Base-by-base conservation (phyloP, 306 rosid genomes). In the Gastrolobium villosum region DNA sequence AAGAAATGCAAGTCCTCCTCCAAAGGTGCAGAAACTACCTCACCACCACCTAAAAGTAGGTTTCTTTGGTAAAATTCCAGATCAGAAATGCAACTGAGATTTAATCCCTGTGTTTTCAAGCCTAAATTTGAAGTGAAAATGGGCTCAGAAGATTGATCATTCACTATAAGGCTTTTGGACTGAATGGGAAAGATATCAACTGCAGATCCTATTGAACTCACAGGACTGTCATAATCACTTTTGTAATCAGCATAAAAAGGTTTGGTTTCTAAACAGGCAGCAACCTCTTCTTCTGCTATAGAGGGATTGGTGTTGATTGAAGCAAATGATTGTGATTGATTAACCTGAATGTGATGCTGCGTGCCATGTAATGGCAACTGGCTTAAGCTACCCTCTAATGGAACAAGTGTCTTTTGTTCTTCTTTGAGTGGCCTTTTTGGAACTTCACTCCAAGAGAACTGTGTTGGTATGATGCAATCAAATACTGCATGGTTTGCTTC, bases 1-100 rank as follows among this genome's bases (percentile, higher is more conserved):
- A 68, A 74, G 57, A 82, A 49, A 73, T 79, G 86, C 78, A 86
- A 61, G 68, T 87, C 90, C 57, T 87, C 89, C 7, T 89, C 94
- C 83, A 86, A 79, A 68, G 82, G 39, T 34, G 78, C 81, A 60
- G 77, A 85, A 56, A 84, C 78, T 41, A 80, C 78, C 61, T 83
- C 90, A 57, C 76, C 82, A 71, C 80, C 82, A 71, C 80, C 88
- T 15, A 75, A 50, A 52, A 48, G 75, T 41, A 71, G 61, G 84
- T 68, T 82, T 43, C 66, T 75, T 60, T 65, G 88, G 77, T 70
- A 28, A 45, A 83, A 76, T 44, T 88, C 96, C 13, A 81, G 50
- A 77, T 87, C 92, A 71, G 88, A 55, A 62, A 77, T 55, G 86
- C 74, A 39, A 68, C 55, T 72, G 6, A 61, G 57, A 76, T 81